Conservation (phyloP, 805 yeast species). For the Pichia cabralensis region DNA sequence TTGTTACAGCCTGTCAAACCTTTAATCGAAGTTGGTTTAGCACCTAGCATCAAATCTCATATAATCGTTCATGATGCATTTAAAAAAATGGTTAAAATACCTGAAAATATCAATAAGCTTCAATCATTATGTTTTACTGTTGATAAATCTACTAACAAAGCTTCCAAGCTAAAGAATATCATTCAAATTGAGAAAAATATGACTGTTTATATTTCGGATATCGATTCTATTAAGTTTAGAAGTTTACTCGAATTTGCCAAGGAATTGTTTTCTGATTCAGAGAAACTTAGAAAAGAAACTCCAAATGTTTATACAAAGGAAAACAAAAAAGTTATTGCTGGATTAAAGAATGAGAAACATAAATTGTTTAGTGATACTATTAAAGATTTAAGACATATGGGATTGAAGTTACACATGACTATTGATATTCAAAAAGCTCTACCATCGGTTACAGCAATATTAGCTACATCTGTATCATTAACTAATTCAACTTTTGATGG, state of each 20-base stretch:
- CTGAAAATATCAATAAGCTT: constrained; percentile 4
- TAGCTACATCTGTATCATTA: constrained; percentile 46
- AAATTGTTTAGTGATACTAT: constrained; percentile 69
- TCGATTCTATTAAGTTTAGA: constrained; percentile 33
- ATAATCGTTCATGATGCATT: neutral
- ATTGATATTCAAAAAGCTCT: constrained; percentile 57
- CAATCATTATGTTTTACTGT: constrained; percentile 25
- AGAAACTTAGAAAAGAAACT: constrained; percentile 61
- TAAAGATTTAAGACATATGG: constrained; percentile 65
- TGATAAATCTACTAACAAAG: constrained; percentile 45
- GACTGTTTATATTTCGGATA: constrained; percentile 32
- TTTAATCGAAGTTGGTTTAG: constrained; percentile 51
- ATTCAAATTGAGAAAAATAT: constrained; percentile 45
- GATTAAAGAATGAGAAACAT: constrained; percentile 73
- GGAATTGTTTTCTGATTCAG: constrained; percentile 47
- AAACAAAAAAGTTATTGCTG: constrained; percentile 57
- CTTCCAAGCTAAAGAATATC: constrained; percentile 44
- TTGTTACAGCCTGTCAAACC: constrained; percentile 41
- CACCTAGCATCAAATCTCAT: constrained; percentile 7
- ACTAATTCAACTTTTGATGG: constrained; percentile 26
- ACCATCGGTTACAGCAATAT: constrained; percentile 49
- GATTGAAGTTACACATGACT: constrained; percentile 57
- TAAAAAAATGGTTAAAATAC: constrained; percentile 1
- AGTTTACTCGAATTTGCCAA: constrained; percentile 44
- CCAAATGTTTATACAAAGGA: constrained; percentile 65